Conservation (phyloP, 108 stramenopile genomes). For the Cyclostephanos tholiformis region DNA sequence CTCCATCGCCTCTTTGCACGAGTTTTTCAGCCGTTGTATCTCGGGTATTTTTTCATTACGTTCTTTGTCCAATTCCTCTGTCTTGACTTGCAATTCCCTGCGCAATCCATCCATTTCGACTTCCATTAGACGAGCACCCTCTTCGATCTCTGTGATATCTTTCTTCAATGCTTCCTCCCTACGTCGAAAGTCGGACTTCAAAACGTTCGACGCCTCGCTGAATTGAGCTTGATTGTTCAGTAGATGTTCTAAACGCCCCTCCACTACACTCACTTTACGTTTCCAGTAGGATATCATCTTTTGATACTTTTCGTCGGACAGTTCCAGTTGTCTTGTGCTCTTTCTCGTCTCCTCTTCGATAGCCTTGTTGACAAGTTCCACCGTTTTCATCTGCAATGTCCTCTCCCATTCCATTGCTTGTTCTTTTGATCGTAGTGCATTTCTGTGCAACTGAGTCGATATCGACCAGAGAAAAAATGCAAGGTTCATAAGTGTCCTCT, state of each 20-base stretch:
- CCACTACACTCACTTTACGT: conserved; percentile 5
- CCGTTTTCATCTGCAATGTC: conserved; percentile 20
- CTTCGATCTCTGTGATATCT: neutral
- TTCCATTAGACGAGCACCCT: neutral
- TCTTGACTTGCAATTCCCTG: conserved; percentile 1
- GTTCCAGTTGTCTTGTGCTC: conserved; percentile 9
- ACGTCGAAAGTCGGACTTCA: conserved; percentile 9
- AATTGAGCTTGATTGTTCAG: neutral
- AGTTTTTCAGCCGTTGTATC: neutral
- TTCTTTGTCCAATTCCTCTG: conserved; percentile 5
- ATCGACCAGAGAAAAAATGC: conserved; percentile 39
- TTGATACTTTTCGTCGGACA: neutral
- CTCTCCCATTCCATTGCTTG: conserved; percentile 17
- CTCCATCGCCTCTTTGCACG: conserved; percentile 11
- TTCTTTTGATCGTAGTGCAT: neutral
- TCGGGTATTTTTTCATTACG: neutral
- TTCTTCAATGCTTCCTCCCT: conserved; percentile 9
- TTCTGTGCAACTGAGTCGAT: conserved; percentile 1
- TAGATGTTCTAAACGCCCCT: conserved; percentile 14
- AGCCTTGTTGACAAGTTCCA: conserved; percentile 26
- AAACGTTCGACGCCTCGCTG: neutral
- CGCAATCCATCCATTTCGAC: conserved; percentile 28
- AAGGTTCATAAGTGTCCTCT: conserved; percentile 1
- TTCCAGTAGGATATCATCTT: conserved; percentile 16
- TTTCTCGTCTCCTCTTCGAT: conserved; percentile 13